Evolutionary conservation across 345 rosid genomes (phyloP), one percentile per base, ranked within the genome.

Genomic region (Salix udensis): DNA sequence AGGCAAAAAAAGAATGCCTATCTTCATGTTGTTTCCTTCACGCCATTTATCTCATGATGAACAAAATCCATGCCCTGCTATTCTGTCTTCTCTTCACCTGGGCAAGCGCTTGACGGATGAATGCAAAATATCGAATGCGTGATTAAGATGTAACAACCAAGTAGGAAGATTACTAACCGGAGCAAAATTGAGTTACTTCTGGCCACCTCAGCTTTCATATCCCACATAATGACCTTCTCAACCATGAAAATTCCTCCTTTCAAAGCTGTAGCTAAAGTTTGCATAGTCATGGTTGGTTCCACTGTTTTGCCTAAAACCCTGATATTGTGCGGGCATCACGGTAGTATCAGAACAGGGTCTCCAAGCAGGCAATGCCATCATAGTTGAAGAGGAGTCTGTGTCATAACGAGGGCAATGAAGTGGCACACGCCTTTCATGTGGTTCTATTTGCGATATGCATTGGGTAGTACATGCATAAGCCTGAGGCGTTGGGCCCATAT

Each of bases 321-420:
- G 80, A 80, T 74, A 46, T 50, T 67, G 79, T 24, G 76, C 69
- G 34, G 82, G 79, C 78, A 81, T 71, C 53, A 55, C 24, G 7
- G 42, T 40, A 26, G 75, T 50, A 66, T 34, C 68, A 66, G 67
- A 61, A 72, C 24, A 71, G 50, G 74, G 75, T 65, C 82, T 77
- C 11, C 72, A 81, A 72, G 62, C 77, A 31, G 82, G 76, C 31
- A 73, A 78, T 82, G 84, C 81, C 72, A 48, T 79, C 81, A 60
- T 68, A 55, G 72, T 78, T 71, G 85, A 84, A 64, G 81, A 46
- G 70, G 80, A 71, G 77, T 72, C 81, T 78, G 42, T 37, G n/a
- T 79, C 72, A 80, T 78, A 55, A 14, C 75, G 24, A 12, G 73
- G 11, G 11, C 66, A 65, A n/a, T 37, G 52, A 68, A 73, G 71